Percentiles rank a stretch among this genome's conserved stretches.
Conservation (phyloP, 2,329 filamentous ascomycete species). For the Scedosporium minutisporum region DNA sequence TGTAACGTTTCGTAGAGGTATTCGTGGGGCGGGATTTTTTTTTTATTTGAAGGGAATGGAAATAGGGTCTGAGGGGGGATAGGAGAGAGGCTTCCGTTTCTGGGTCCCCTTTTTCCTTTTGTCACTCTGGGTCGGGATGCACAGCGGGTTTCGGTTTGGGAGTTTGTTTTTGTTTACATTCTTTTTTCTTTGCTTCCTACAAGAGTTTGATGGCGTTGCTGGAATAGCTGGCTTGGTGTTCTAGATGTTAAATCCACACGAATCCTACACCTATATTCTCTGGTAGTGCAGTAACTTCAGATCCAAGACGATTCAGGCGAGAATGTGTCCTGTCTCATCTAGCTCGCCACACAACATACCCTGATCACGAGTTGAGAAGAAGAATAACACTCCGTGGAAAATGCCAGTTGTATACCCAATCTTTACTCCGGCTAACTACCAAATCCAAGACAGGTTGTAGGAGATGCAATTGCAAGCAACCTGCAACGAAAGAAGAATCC, state of each 20-base stretch:
- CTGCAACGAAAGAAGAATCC: not conserved
- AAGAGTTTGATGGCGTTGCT: too few species aligned
- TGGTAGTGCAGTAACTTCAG: too few species aligned
- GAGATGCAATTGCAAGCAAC: not conserved
- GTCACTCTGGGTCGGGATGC: not conserved
- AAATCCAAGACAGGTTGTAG: not conserved
- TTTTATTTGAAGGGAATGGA: not conserved
- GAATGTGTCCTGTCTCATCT: too few species aligned
- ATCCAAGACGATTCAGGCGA: too few species aligned
- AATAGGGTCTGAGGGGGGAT: not conserved
- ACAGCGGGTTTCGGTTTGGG: not conserved
- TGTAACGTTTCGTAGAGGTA: constrained; percentile 56
- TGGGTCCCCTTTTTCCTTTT: not conserved
- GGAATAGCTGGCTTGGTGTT: too few species aligned
- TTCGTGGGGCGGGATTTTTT: not conserved
- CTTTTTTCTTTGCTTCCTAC: not conserved
- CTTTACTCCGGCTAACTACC: not conserved
- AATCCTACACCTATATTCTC: too few species aligned
- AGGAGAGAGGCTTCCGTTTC: not conserved
- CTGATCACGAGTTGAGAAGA: too few species aligned
- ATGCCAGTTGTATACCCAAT: not conserved
- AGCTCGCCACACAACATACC: too few species aligned
- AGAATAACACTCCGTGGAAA: not conserved
- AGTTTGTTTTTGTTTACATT: not conserved
- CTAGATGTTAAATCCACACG: too few species aligned